Conservation (phyloP, 2,329 filamentous ascomycete genomes). For the Magnaporthales sp. region DNA sequence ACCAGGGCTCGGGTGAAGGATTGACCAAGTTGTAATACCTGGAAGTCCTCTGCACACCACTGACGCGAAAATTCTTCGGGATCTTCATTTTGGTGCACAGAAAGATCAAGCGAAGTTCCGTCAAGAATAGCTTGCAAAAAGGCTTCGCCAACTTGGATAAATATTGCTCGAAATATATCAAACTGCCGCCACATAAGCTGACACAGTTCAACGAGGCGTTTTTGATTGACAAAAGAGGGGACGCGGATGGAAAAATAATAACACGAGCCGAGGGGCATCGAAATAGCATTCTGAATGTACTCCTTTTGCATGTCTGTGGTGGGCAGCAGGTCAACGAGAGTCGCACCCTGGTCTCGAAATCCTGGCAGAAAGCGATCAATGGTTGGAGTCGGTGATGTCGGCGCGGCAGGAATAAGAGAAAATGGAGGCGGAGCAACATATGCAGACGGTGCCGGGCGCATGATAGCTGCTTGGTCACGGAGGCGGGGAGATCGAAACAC, state of each 20-base stretch:
- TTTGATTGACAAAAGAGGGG: background rate
- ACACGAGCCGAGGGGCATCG: background rate
- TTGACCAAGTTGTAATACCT: background rate
- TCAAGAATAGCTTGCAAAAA: background rate
- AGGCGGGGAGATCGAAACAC: background rate
- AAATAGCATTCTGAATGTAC: background rate
- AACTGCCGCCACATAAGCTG: background rate
- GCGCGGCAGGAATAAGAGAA: too few relatives aligned
- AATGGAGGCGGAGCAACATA: too few relatives aligned
- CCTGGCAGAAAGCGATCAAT: too few relatives aligned
- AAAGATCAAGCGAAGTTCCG: background rate
- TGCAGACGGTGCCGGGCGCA: too few relatives aligned
- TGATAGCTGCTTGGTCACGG: background rate
- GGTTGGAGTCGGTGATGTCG: too few relatives aligned
- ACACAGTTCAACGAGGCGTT: background rate
- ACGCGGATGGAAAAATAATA: background rate
- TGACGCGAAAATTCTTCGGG: background rate
- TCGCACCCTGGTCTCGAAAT: too few relatives aligned
- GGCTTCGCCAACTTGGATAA: background rate
- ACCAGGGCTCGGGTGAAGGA: background rate
- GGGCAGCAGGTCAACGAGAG: too few relatives aligned
- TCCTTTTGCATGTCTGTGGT: background rate
- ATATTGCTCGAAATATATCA: background rate
- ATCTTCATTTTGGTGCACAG: background rate
- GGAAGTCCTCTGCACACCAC: background rate